Base-by-base conservation (phyloP, 176 grass and related monocot species). In the Stipa capillata region DNA sequence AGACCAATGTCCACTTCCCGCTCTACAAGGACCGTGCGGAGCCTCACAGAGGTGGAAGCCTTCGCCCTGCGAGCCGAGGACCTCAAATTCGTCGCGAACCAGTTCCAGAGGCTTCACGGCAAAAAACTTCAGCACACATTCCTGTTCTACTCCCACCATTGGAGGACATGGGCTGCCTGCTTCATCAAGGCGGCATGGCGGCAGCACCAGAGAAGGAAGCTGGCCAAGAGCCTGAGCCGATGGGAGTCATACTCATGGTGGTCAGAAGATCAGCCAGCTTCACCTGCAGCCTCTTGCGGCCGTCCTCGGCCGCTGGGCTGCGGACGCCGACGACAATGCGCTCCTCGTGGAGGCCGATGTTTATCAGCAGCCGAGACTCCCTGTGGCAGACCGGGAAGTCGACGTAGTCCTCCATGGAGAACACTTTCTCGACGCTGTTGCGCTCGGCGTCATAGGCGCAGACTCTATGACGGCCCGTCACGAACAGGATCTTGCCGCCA, bases 181-280 rank as follows among this genome's bases (percentile, higher is more conserved):
- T 94, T 89, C 66, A 89, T 94, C 72, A 86, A 94, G 80, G 89
- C 92, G 0, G 88, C 88, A 2, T 94, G 92, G 92, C 82, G 86
- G 28, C 88, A 90, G 43, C 84, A 82, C 80, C 82, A 89, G 75
- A 84, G n/a, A n/a, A n/a, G n/a, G n/a, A n/a, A n/a, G n/a, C n/a
- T n/a, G n/a, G n/a, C n/a, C n/a, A n/a, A n/a, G n/a, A n/a, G n/a
- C n/a, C n/a, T n/a, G n/a, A n/a, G n/a, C n/a, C n/a, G n/a, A n/a
- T n/a, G n/a, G n/a, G 89, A 94, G 29, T 86, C 85, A 6, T 89
- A 82, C 71, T 65, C 66, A n/a, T 85, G 79, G 69, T 77, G 83
- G 83, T 71, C 79, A 12, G 86, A 91, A 12, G 83, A 84, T 36
- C 75, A 89, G 2, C 44, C 44, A 47, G 14, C 14, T 47, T 35